A percentile compares a stretch with the other conserved stretches of the same genome.
These are phyloP conservation scores for Aspergillus flavus DNA, from an alignment of 2,329 filamentous ascomycete species.

Conservation along the genomic window DNA sequence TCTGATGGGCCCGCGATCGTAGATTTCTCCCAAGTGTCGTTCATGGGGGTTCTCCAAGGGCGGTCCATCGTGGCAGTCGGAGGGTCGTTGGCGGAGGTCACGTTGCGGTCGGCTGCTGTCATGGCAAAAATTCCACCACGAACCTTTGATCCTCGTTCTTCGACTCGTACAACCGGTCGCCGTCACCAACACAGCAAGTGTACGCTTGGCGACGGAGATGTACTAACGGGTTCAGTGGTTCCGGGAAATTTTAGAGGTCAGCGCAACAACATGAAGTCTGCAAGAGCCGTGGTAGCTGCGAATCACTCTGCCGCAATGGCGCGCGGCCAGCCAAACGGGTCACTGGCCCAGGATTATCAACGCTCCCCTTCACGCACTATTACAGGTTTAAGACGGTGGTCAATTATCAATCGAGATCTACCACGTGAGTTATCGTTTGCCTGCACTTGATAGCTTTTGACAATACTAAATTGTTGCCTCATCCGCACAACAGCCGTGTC, in stretches of 20 bases:
- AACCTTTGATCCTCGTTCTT: neutral
- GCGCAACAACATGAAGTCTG: constrained; percentile 35
- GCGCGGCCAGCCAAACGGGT: constrained; percentile 30
- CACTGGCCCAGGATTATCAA: constrained; percentile 24
- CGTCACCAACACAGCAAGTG: constrained; percentile 5
- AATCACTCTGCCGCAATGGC: constrained; percentile 30
- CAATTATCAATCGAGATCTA: constrained; percentile 70
- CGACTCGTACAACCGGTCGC: neutral
- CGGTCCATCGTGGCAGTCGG: neutral
- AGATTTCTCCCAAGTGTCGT: neutral
- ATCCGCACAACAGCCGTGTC: constrained; percentile 53
- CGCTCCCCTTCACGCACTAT: constrained; percentile 55
- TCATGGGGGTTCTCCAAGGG: neutral
- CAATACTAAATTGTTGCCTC: neutral
- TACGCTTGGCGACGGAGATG: constrained; percentile 6
- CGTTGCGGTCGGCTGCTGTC: constrained; percentile 20
- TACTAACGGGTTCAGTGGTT: constrained; percentile 9
- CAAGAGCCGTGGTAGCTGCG: constrained; percentile 38
- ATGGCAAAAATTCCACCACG: constrained; percentile 16
- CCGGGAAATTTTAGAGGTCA: constrained; percentile 2
- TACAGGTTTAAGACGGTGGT: constrained; percentile 83
- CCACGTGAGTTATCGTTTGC: constrained; percentile 55
- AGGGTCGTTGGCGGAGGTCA: constrained; percentile 18
- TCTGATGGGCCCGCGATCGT: neutral
- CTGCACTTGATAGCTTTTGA: neutral